Percentiles rank a stretch among this genome's conserved stretches.
phyloP scores from a whole-genome alignment of 2,329 filamentous ascomycete genomes.

The Pseudocercospora cruenta region DNA sequence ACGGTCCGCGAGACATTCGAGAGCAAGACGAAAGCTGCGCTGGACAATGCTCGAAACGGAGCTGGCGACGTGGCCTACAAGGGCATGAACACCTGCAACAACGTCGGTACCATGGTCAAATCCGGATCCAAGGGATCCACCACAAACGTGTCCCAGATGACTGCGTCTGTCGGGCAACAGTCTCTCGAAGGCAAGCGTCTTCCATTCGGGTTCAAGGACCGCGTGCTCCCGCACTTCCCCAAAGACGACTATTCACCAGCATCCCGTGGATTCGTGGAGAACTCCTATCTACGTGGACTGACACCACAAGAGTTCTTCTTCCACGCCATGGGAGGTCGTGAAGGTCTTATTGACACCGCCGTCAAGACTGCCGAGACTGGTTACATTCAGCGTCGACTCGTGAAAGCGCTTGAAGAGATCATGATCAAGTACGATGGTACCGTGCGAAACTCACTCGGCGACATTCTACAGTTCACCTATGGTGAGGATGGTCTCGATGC shows the following conservation, averaged over 20 bases:
- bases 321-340: constrained; percentile 99
- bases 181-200: constrained; percentile 98
- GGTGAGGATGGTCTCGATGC: constrained; percentile 97
- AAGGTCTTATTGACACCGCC: constrained; percentile 98
- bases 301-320: constrained; percentile 99
- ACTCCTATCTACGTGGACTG: constrained; percentile 93
- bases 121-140: constrained; percentile 98
- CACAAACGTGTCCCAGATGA: constrained; percentile 99
- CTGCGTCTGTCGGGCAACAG: constrained; percentile 94
- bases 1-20: constrained; percentile 98
- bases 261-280: constrained; percentile 96
- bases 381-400: constrained; percentile 97
- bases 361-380: constrained; percentile 99
- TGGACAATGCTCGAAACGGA: constrained; percentile 95
- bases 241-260: constrained; percentile 99
- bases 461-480: constrained; percentile 96
- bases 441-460: constrained; percentile 92
- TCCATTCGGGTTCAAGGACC: constrained; percentile 98
- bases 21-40: constrained; percentile 88
- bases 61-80: constrained; percentile 91
- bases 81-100: constrained; percentile 93
- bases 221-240: constrained; percentile 94
- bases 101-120: constrained; percentile 92
- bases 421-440: constrained; percentile 98
- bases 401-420: constrained; percentile 96